Evolutionary conservation across 192 early-diverging fungal species (phyloP).

Genomic region (Coemansia sp.): DNA sequence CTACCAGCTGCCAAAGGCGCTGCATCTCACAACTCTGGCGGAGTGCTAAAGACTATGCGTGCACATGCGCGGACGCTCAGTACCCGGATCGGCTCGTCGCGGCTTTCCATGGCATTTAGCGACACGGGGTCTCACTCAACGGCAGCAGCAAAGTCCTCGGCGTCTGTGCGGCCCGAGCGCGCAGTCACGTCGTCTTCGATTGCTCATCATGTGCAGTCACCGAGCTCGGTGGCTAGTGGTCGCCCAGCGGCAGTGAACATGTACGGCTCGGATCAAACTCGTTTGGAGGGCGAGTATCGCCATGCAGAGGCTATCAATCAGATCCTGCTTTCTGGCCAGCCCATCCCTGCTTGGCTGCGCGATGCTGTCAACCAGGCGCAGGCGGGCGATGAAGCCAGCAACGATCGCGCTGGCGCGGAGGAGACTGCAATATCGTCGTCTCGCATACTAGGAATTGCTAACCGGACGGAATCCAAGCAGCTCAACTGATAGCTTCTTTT

Average conservation of each 20-base stretch:
- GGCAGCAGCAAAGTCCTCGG: conserved; percentile 14
- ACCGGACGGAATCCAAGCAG: neutral
- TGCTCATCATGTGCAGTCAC: neutral
- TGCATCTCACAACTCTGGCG: neutral
- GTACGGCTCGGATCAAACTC: conserved; percentile 39
- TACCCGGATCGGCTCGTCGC: conserved; percentile 22
- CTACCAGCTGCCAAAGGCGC: neutral
- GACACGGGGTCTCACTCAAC: conserved; percentile 12
- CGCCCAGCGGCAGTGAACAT: conserved; percentile 14
- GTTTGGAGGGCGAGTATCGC: conserved; percentile 50
- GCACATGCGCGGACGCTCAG: conserved; percentile 48
- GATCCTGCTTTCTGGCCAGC: conserved; percentile 51
- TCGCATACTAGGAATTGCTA: conserved; percentile 3
- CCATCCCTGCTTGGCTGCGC: conserved; percentile 52
- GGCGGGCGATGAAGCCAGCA: neutral
- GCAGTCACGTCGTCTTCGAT: conserved; percentile 9
- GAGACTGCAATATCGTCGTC: neutral
- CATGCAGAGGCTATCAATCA: conserved; percentile 56
- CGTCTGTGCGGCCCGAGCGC: conserved; percentile 4
- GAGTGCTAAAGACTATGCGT: conserved; percentile 33
- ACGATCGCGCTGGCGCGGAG: neutral
- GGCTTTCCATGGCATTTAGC: conserved; percentile 33
- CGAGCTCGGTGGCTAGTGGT: conserved; percentile 1
- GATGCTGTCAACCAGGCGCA: conserved; percentile 49
- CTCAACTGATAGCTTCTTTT: neutral